A percentile compares a stretch with the other conserved stretches of the same genome.
Evolutionary conservation across 2,329 filamentous ascomycete genomes (phyloP).

Genomic region (Aspergillus neotritici): DNA sequence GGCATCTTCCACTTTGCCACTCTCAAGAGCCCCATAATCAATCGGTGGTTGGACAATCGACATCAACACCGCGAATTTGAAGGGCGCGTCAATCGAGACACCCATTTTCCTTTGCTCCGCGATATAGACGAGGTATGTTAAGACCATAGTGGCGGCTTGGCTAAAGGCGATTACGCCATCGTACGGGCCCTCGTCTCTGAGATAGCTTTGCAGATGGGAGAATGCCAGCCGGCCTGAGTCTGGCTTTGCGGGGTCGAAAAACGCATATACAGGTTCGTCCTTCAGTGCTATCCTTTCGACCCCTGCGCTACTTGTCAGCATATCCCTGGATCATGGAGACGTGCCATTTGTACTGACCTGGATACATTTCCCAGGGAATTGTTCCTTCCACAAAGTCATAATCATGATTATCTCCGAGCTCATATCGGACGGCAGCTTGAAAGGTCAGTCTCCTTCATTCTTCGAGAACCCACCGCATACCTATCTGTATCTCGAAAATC

Average conservation of each 20-base stretch:
- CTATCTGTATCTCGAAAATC: slow-evolving; percentile 6
- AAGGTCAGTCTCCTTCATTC: neutral
- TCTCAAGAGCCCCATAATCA: slow-evolving; percentile 1
- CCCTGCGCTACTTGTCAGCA: neutral
- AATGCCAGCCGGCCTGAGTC: slow-evolving; percentile 3
- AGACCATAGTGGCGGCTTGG: slow-evolving; percentile 19
- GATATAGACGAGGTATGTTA: slow-evolving; percentile 11
- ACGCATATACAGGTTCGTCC: slow-evolving; percentile 7
- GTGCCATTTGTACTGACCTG: slow-evolving; percentile 5
- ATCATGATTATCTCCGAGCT: slow-evolving; percentile 14
- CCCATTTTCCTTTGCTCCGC: slow-evolving; percentile 3
- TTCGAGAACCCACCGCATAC: neutral
- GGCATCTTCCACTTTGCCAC: neutral
- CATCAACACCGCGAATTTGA: slow-evolving; percentile 23
- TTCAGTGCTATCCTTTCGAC: slow-evolving; percentile 1
- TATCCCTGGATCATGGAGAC: neutral
- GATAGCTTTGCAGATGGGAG: slow-evolving; percentile 10
- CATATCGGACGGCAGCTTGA: slow-evolving; percentile 17
- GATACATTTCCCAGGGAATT: slow-evolving; percentile 9
- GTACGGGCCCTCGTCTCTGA: slow-evolving; percentile 23
- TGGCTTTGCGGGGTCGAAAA: slow-evolving; percentile 1
- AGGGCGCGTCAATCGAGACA: slow-evolving; percentile 8
- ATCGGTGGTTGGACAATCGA: slow-evolving; percentile 5
- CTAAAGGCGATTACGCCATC: slow-evolving; percentile 26
- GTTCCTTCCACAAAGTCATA: slow-evolving; percentile 21